Evolutionary conservation across 108 stramenopile genomes (phyloP).

Genomic region (Skeletonema marinoi): DNA sequence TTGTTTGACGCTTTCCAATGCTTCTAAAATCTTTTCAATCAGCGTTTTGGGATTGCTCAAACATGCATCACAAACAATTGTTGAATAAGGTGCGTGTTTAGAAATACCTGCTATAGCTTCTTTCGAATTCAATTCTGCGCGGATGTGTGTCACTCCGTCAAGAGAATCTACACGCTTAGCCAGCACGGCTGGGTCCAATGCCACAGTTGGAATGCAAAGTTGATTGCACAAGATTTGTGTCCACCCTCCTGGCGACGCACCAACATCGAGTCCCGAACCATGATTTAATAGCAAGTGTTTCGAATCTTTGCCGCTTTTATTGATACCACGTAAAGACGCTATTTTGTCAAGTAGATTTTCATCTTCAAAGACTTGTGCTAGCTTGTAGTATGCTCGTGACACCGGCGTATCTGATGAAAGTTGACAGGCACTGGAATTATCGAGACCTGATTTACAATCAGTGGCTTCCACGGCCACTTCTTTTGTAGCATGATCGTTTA

Average conservation of each 20-base stretch:
- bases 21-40: constrained; percentile 28
- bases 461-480: constrained; percentile 39
- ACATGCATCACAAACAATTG: constrained; percentile 62
- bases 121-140: constrained; percentile 23
- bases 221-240: constrained; percentile 51
- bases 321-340: background rate
- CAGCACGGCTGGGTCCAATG: constrained; percentile 51
- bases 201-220: constrained; percentile 29
- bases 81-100: constrained; percentile 43
- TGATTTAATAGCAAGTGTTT: constrained; percentile 11
- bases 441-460: constrained; percentile 27
- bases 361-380: constrained; percentile 51
- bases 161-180: constrained; percentile 44
- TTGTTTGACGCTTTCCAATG: constrained; percentile 21
- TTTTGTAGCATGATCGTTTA: constrained; percentile 53
- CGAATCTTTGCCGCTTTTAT: constrained; percentile 1
- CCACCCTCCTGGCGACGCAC: constrained; percentile 71
- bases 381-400: constrained; percentile 63
- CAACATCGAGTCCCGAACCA: constrained; percentile 58
- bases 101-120: constrained; percentile 27
- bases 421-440: background rate
- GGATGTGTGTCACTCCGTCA: constrained; percentile 44
- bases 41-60: constrained; percentile 29
- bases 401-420: constrained; percentile 33
- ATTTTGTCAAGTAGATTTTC: constrained; percentile 12